A percentile compares a stretch with the other conserved stretches of the same genome.
Evolutionary conservation across 2,329 filamentous ascomycete genomes (phyloP).

Genomic region (Aspergillus sp.): DNA sequence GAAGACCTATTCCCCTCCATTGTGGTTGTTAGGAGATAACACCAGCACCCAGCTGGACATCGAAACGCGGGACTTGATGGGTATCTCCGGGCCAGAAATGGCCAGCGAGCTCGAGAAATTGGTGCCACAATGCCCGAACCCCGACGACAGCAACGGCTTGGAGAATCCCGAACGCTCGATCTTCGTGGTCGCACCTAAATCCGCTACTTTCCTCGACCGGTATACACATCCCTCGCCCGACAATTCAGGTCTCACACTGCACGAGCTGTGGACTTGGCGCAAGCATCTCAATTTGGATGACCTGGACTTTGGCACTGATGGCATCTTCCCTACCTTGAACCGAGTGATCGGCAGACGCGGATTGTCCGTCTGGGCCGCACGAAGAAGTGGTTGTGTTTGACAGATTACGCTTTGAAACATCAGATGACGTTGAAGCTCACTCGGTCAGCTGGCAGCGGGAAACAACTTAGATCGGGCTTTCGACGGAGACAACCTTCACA

Average conservation of each 20-base stretch:
- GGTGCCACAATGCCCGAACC: conserved; percentile 34
- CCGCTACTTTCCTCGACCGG: conserved; percentile 45
- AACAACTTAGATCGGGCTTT: not conserved
- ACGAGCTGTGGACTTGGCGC: conserved; percentile 47
- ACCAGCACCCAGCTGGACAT: conserved; percentile 35
- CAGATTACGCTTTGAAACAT: not conserved
- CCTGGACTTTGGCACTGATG: conserved; percentile 53
- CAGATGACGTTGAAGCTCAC: conserved; percentile 7
- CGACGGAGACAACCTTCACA: not conserved
- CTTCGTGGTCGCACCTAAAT: conserved; percentile 50
- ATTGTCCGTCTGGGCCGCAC: conserved; percentile 52
- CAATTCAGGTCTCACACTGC: conserved; percentile 33
- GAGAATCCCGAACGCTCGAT: conserved; percentile 20
- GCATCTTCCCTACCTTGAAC: conserved; percentile 46
- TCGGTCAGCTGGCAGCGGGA: not conserved
- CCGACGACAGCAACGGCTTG: not conserved
- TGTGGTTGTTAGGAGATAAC: conserved; percentile 51
- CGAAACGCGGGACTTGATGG: conserved; percentile 52
- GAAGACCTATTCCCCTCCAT: conserved; percentile 57
- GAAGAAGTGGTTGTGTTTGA: conserved; percentile 31
- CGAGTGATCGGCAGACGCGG: conserved; percentile 53
- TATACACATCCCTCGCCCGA: conserved; percentile 29
- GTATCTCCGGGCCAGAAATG: conserved; percentile 46
- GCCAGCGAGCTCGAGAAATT: conserved; percentile 39
- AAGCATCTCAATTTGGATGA: conserved; percentile 56